Percentiles rank a stretch among this genome's conserved stretches.
phyloP scores from a whole-genome alignment of 2,329 filamentous ascomycete species.

The Keithomyces neogunnii region DNA sequence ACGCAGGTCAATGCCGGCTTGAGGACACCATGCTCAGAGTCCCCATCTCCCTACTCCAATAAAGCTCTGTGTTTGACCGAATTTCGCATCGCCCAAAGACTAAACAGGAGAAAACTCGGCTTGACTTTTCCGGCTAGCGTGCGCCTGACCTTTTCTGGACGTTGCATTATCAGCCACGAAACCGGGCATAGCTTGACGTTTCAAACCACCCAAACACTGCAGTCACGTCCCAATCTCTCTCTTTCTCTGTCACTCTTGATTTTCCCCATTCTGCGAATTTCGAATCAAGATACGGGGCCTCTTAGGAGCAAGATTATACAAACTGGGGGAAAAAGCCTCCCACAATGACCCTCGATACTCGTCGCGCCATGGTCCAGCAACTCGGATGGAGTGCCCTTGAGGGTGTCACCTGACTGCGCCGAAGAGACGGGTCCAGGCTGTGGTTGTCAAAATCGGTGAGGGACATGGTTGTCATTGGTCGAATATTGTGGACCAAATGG shows the following conservation, averaged over 20 bases:
- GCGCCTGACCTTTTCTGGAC: not conserved
- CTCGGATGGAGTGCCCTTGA: not conserved
- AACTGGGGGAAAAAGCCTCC: not conserved
- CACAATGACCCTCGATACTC: not conserved
- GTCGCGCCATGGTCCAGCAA: not conserved
- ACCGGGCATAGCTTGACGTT: not conserved
- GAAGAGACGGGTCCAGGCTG: constrained; percentile 1
- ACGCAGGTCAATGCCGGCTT: too few relatives aligned
- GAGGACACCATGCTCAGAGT: too few relatives aligned
- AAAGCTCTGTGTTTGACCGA: not conserved
- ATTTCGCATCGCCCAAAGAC: not conserved
- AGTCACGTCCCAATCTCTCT: not conserved
- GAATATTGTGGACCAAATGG: constrained; percentile 10
- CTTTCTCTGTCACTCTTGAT: not conserved
- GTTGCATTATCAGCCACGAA: not conserved
- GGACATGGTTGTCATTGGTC: constrained; percentile 21
- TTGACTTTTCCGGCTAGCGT: not conserved
- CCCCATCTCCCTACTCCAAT: not conserved
- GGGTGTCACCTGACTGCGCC: constrained; percentile 14
- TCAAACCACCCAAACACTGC: not conserved
- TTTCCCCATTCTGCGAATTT: not conserved
- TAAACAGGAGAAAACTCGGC: not conserved
- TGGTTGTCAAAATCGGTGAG: constrained; percentile 21
- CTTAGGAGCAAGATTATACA: not conserved
- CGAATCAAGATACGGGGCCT: not conserved